A percentile compares a stretch with the other conserved stretches of the same genome.
phyloP scores from a whole-genome alignment of 2,329 filamentous ascomycete species.

The Lachnum nothofagi region DNA sequence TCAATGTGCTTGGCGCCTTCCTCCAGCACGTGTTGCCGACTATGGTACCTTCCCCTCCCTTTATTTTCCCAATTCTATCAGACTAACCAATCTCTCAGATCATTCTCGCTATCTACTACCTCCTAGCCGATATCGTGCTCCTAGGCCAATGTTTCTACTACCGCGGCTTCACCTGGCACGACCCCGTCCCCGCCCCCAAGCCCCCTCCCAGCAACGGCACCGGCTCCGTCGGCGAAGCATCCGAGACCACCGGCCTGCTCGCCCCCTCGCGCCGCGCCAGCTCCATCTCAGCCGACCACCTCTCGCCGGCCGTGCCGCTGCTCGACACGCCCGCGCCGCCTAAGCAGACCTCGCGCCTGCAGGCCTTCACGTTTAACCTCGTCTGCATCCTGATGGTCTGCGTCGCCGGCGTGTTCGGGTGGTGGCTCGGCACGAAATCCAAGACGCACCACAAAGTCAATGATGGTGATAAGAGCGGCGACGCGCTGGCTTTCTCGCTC shows the following conservation, averaged over 20 bases:
- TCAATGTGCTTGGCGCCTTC: slow-evolving; percentile 91
- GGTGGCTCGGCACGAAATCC: slow-evolving; percentile 59
- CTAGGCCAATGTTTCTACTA: slow-evolving; percentile 94
- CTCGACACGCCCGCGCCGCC: slow-evolving; percentile 45
- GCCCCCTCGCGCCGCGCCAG: slow-evolving; percentile 38
- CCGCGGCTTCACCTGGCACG: slow-evolving; percentile 68
- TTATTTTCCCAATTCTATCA: background rate
- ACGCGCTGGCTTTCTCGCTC: slow-evolving; percentile 60
- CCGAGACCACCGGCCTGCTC: slow-evolving; percentile 51
- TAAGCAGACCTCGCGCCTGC: slow-evolving; percentile 46
- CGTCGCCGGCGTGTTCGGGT: slow-evolving; percentile 75
- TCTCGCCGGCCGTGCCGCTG: slow-evolving; percentile 80
- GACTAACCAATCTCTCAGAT: slow-evolving; percentile 43
- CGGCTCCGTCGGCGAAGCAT: slow-evolving; percentile 36
- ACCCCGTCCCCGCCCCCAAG: slow-evolving; percentile 42
- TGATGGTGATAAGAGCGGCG: slow-evolving; percentile 18
- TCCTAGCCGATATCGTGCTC: slow-evolving; percentile 82
- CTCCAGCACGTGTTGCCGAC: slow-evolving; percentile 88
- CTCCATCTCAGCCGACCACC: slow-evolving; percentile 56
- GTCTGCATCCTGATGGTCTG: slow-evolving; percentile 76
- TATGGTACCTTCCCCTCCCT: slow-evolving; percentile 54
- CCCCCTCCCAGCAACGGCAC: slow-evolving; percentile 34
- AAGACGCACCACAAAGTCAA: background rate
- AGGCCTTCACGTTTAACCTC: slow-evolving; percentile 66
- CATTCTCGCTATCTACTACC: slow-evolving; percentile 92